Evolutionary conservation across 2,329 filamentous ascomycete species (phyloP).

Genomic region (Atkinsonella hypoxylon): DNA sequence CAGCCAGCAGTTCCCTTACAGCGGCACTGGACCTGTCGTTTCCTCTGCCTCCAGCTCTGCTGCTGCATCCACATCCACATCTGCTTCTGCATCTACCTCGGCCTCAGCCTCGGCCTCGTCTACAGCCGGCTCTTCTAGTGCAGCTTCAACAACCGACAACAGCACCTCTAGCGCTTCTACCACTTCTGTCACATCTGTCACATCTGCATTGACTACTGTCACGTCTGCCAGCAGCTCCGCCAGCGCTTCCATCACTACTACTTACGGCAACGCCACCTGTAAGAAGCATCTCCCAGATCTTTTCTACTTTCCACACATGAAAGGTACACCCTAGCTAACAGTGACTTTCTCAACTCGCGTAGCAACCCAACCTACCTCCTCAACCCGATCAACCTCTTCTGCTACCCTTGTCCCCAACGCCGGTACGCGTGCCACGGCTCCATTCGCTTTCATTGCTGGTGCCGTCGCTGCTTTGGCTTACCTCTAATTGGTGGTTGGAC

Average conservation of each 20-base stretch:
- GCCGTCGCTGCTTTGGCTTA: slow-evolving; percentile 22
- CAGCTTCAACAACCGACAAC: slow-evolving; percentile 8
- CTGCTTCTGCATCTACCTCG: slow-evolving; percentile 3
- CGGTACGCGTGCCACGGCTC: slow-evolving; percentile 18
- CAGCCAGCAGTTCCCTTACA: slow-evolving; percentile 19
- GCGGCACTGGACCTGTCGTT: slow-evolving; percentile 11
- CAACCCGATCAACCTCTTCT: slow-evolving; percentile 1
- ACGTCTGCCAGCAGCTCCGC: slow-evolving; percentile 4
- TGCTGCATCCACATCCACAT: slow-evolving; percentile 6
- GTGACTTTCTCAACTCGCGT: neutral
- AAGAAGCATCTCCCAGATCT: neutral
- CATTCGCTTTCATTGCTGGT: slow-evolving; percentile 21
- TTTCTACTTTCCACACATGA: too few relatives aligned
- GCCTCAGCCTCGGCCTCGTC: slow-evolving; percentile 2
- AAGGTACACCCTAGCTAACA: neutral
- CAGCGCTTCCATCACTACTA: neutral
- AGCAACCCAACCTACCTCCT: slow-evolving; percentile 1
- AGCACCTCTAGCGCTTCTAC: slow-evolving; percentile 3
- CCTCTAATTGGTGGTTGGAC: slow-evolving; percentile 14
- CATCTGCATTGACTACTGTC: slow-evolving; percentile 6
- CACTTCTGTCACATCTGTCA: slow-evolving; percentile 2
- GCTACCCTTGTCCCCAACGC: slow-evolving; percentile 17
- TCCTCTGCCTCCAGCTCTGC: slow-evolving; percentile 5
- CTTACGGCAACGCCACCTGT: slow-evolving; percentile 9
- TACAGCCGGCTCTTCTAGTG: neutral